These are phyloP conservation scores for Neonectria punicea DNA, from an alignment of 2,329 filamentous ascomycete species.

Conservation along the genomic window DNA sequence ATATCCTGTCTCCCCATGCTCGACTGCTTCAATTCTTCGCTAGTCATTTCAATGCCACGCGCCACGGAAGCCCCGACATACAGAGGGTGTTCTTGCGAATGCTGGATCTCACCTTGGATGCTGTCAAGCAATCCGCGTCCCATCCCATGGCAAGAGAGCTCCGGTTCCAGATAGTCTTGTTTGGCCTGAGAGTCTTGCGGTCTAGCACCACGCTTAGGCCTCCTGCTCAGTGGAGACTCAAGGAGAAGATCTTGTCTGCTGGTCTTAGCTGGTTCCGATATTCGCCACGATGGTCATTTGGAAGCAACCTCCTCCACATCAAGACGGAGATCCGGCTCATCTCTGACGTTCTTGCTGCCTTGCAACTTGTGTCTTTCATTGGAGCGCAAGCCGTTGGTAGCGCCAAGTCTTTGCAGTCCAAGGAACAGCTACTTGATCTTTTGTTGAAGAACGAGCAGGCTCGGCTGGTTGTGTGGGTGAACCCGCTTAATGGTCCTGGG, in stretches of 20 bases:
- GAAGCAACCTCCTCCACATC: constrained; percentile 90
- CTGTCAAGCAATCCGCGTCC: constrained; percentile 73
- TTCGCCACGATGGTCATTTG: constrained; percentile 91
- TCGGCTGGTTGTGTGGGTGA: constrained; percentile 89
- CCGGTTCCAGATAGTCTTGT: constrained; percentile 88
- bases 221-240: constrained; percentile 80
- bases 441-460: constrained; percentile 87
- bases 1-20: constrained; percentile 86
- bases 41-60: constrained; percentile 93
- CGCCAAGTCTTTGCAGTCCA: constrained; percentile 75
- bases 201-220: constrained; percentile 74
- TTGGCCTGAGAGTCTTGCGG: constrained; percentile 81
- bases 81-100: constrained; percentile 85
- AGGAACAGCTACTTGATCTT: constrained; percentile 84
- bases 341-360: constrained; percentile 74
- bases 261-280: constrained; percentile 89
- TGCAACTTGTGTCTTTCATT: constrained; percentile 73
- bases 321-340: constrained; percentile 91
- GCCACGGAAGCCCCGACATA: constrained; percentile 84
- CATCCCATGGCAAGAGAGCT: constrained; percentile 92
- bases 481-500: constrained; percentile 73
- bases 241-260: constrained; percentile 88
- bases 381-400: constrained; percentile 63
- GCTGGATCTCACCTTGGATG: constrained; percentile 80
- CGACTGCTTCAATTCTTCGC: constrained; percentile 87